phyloP scores from a whole-genome alignment of 805 yeast genomes.

The Pichia deserticola region DNA sequence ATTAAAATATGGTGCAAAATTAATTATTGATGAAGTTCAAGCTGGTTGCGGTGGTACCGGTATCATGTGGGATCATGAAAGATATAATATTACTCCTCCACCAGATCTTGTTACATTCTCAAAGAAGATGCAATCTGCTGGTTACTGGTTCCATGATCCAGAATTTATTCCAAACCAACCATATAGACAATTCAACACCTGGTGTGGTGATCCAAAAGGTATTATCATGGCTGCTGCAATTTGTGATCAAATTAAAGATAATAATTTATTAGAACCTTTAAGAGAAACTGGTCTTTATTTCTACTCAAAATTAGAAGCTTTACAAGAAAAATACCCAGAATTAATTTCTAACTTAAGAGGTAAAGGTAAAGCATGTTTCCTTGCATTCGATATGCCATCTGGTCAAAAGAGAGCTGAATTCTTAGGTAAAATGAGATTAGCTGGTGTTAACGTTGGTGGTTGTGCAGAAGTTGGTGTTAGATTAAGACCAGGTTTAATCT shows the following conservation, averaged over 20 bases:
- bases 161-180: slow-evolving; percentile 66
- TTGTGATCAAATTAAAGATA: slow-evolving; percentile 52
- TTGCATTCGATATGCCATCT: slow-evolving; percentile 68
- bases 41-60: slow-evolving; percentile 90
- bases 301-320: slow-evolving; percentile 44
- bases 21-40: slow-evolving; percentile 83
- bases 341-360: slow-evolving; percentile 58
- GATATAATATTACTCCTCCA: slow-evolving; percentile 64
- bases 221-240: slow-evolving; percentile 70
- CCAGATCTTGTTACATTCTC: slow-evolving; percentile 85
- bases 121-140: slow-evolving; percentile 85
- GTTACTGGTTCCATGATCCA: slow-evolving; percentile 72
- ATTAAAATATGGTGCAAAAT: slow-evolving; percentile 56
- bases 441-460: slow-evolving; percentile 78
- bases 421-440: slow-evolving; percentile 48
- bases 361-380: slow-evolving; percentile 65
- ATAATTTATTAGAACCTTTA: slow-evolving; percentile 51
- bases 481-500: slow-evolving; percentile 71
- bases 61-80: slow-evolving; percentile 82
- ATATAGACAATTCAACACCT: slow-evolving; percentile 88
- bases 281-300: slow-evolving; percentile 61
- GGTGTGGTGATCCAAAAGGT: slow-evolving; percentile 90
- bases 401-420: slow-evolving; percentile 54
- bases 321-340: slow-evolving; percentile 50
- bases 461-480: slow-evolving; percentile 76